Base-by-base conservation (phyloP, 2,329 filamentous ascomycete genomes). In the Botrytis fragariae region DNA sequence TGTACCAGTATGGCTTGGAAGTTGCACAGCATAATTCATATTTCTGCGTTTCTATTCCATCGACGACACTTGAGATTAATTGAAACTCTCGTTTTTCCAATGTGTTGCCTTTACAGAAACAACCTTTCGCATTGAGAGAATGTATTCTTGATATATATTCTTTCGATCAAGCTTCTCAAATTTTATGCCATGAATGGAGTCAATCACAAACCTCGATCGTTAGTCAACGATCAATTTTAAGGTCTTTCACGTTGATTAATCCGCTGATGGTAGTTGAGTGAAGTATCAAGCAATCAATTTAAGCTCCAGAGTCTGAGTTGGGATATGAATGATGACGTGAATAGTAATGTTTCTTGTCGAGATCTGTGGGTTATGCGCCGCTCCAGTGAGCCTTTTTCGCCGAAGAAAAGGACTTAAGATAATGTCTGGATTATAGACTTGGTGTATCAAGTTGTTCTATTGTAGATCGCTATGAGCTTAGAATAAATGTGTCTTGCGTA, bases 191-290 rank as follows among this genome's bases (percentile, higher is more conserved):
- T 42, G 65, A 22, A 45, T 42, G 65, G 20, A 75, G 54, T 72
- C 73, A 75, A 42, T 69, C 73, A 9, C 76, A 72, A 57, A 76
- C 64, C 51, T 77, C 75, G 61, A 74, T 72, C 39, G 73, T 74
- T 32, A 77, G 57, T 42, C 77, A 71, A 64, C 72, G 74, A 57
- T 77, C 75, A 18, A 77, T 70, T 22, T 74, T 74, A 57, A 73
- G 63, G 57, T 62, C 72, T 48, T 63, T 9, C 65, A 6, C 10
- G 3, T 39, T 37, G 9, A 18, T 32, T 7, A n/a, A n/a, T 51
- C 4, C 48, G 0, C 4, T 25, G 29, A 51, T 48, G 44, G 18
- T 22, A 0, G 4, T 22, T 64, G 25, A 4, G 18, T n/a, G 14
- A 48, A 37, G 22, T 8, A 37, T 22, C 32, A 14, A 51, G 14